A percentile compares a stretch with the other conserved stretches of the same genome.
Conservation (phyloP, 768 basidiomycete genomes). For the Mycena epipterygia region DNA sequence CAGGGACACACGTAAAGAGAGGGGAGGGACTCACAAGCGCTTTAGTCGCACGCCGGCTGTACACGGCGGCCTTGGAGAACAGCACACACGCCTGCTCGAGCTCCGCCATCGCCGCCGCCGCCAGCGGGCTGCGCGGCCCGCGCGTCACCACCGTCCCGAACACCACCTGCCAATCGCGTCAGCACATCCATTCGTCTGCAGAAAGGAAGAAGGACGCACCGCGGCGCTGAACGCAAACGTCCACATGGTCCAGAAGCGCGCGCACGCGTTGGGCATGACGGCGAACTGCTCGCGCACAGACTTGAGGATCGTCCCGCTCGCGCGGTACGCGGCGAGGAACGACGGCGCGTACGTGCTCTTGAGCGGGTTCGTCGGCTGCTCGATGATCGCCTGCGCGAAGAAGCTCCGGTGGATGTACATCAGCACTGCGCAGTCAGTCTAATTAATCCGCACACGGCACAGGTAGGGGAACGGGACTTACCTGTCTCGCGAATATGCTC, state of each 20-base stretch:
- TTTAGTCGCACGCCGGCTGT: conserved; percentile 74
- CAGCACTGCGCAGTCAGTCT: conserved; percentile 55
- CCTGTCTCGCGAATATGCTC: conserved; percentile 65
- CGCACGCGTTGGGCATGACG: conserved; percentile 59
- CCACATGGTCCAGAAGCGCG: conserved; percentile 75
- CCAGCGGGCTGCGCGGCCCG: conserved; percentile 77
- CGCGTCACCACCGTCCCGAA: conserved; percentile 86
- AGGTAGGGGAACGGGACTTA: conserved; percentile 38
- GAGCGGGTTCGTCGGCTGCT: conserved; percentile 75
- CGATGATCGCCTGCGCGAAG: conserved; percentile 80
- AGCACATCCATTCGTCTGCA: neutral
- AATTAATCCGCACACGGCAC: no score
- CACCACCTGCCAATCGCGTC: conserved; percentile 63
- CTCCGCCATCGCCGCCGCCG: conserved; percentile 75
- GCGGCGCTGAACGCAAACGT: conserved; percentile 70
- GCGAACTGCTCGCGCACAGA: conserved; percentile 63
- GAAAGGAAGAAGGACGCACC: conserved; percentile 45
- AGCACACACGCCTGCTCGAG: conserved; percentile 76
- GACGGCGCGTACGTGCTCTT: conserved; percentile 75
- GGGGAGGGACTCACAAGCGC: conserved; percentile 64
- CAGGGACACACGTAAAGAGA: neutral
- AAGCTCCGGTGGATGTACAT: conserved; percentile 77
- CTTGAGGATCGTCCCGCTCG: conserved; percentile 69
- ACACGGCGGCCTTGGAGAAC: conserved; percentile 71
- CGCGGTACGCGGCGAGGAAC: conserved; percentile 73